Base-by-base conservation (phyloP, 129 eudicot species). In the Helianthus annuus region DNA sequence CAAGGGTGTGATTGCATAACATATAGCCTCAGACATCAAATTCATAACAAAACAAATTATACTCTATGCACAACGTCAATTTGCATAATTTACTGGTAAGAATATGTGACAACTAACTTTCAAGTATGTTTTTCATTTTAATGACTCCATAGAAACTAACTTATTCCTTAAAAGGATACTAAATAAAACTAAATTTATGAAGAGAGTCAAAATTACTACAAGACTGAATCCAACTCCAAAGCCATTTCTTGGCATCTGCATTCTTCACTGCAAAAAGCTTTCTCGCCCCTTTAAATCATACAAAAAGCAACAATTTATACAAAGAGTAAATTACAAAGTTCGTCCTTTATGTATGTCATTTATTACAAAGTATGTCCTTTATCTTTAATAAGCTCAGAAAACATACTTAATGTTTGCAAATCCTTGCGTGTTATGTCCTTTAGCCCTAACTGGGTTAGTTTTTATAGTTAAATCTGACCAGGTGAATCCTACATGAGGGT, bases 181-280 rank as follows among this genome's bases (percentile, higher is more conserved):
- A 24, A 19, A 56, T 22, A 10, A 24, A 56, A 3, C 10, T 10
- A 56, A 22, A 42, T 42, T 2, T 42, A 42, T 42, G 46, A 42
- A 40, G 2, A 40, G 1, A 40, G 45, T 40, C 45, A 40, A 40
- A 7, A 9, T 7, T 6, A 40, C 45, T 40, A 40, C 45, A 40
- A 40, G 7, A 40, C 9, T 40, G 45, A 40, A 40, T 40, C 45
- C 45, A 40, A 40, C 45, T 40, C 91, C 49, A 64, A 78, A 58
- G 81, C 57, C 88, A 90, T 79, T 60, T 82, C 94, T 74, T 87
- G 80, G 66, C 83, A 73, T 39, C 85, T 75, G 79, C 97, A 87
- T 77, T 87, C 89, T 34, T 83, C 83, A 73, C 87, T 79, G 78
- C 95, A 83, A 75, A 85, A 85, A 12, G 78, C 87, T 51, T 77